Evolutionary conservation across 2,329 filamentous ascomycete species (phyloP), one percentile per base, ranked within the genome.

Genomic region (Alternaria triticina): DNA sequence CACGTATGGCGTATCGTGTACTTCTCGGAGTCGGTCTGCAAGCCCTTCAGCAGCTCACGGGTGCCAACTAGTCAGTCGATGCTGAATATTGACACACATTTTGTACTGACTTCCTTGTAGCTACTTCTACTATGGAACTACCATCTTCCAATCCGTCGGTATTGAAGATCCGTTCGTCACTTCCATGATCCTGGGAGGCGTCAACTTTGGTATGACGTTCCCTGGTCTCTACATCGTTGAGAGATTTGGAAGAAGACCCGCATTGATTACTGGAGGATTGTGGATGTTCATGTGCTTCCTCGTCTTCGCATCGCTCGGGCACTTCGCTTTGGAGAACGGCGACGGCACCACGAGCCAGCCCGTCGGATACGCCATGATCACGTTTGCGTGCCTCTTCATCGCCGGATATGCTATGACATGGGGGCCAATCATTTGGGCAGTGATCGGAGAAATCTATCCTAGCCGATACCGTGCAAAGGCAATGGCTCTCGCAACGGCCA

Each of bases 391-490:
- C 71, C 82, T 92, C 44, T 90, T 90, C 74, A 89, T 90, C 67
- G 83, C 89, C 0, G 87, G 84, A 1, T 91, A 89, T 63, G 89
- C 89, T 5, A 90, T 87, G 2, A 91, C 89, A 2, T 91, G 89
- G 90, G 89, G 89, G 22, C 90, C 90, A 1, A 86, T 89, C 54
- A 87, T 91, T 57, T 94, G 91, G 91, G 88, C 91, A 57, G 84
- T 90, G 23, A 86, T 89, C 50, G 86, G 87, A 6, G 88, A 90
- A 74, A 85, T 91, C 54, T 92, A 90, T 76, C 89, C 86, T 0
- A 86, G 86, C 11, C 83, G 88, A 25, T 82, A 83, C 71, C 76
- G 82, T 7, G 82, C 81, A 1, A 80, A 78, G 57, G 80, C 77
- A 66, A 83, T 83, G 81, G 81, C 77, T 9, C 70, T 84, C 1